Conservation (phyloP, 1,139 yeast genomes). For the Nakaseomyces kungkrabaensis region DNA sequence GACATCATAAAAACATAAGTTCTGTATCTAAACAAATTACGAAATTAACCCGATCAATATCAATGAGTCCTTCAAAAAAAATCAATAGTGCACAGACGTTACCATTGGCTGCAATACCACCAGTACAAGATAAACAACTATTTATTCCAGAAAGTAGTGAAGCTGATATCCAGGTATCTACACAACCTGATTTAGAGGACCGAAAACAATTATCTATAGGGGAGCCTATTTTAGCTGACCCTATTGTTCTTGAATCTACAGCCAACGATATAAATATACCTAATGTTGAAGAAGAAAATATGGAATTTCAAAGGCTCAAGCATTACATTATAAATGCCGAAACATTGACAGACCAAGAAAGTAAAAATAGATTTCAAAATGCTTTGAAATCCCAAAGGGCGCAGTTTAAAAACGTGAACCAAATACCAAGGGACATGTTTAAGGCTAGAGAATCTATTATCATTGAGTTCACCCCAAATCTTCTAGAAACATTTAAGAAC, state of each 20-base stretch:
- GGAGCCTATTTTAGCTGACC: not conserved
- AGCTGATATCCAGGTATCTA: not conserved
- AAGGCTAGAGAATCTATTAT: slow-evolving; percentile 45
- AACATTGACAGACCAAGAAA: not conserved
- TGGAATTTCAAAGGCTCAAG: not conserved
- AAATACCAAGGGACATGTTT: slow-evolving; percentile 38
- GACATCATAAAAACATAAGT: not conserved
- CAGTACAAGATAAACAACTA: not conserved
- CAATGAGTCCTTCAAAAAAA: not conserved
- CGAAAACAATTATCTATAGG: not conserved
- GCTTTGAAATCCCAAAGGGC: slow-evolving; percentile 13
- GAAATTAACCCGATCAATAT: not conserved
- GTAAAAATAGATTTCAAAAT: slow-evolving; percentile 4
- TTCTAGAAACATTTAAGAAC: slow-evolving; percentile 16
- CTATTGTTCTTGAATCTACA: not conserved
- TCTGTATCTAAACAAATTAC: too few species aligned
- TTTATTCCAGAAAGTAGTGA: not conserved
- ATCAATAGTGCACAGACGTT: too few species aligned
- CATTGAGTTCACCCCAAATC: slow-evolving; percentile 29
- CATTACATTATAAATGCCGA: not conserved
- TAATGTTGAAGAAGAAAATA: not conserved
- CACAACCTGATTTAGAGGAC: not conserved
- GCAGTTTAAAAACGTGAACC: slow-evolving; percentile 42
- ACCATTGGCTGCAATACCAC: too few species aligned
- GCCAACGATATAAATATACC: not conserved